Evolutionary conservation across 1,284 basidiomycete genomes (phyloP).

Genomic region (Austroboletus niveus): DNA sequence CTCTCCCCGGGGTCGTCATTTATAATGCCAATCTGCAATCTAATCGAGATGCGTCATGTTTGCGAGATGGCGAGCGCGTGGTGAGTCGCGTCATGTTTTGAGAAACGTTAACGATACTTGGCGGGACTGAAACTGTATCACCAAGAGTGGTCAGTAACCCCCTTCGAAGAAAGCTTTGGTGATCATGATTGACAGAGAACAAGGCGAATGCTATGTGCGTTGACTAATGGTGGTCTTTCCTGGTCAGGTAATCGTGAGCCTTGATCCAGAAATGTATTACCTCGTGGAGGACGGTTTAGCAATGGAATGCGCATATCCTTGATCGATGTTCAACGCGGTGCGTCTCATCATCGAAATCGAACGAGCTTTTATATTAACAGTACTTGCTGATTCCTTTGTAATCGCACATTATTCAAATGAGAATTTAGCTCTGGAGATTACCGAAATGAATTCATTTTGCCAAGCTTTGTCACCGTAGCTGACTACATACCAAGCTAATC

Average conservation of each 20-base stretch:
- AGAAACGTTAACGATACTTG: background rate
- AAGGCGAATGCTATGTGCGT: background rate
- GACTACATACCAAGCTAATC: constrained; percentile 5
- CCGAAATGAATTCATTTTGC: constrained; percentile 28
- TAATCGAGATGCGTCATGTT: constrained; percentile 19
- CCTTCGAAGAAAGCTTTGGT: constrained; percentile 1
- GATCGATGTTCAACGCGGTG: background rate
- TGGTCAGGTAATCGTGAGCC: background rate
- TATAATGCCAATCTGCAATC: constrained; percentile 16
- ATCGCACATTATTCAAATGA: background rate
- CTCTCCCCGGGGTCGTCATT: background rate
- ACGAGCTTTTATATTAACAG: background rate
- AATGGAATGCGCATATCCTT: background rate
- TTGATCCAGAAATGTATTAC: background rate
- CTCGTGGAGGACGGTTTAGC: background rate
- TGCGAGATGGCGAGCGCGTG: constrained; percentile 10
- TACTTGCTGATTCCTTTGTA: constrained; percentile 1
- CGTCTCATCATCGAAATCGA: background rate
- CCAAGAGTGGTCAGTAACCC: background rate
- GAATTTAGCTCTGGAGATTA: constrained; percentile 15
- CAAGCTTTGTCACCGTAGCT: constrained; percentile 1
- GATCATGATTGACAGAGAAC: background rate
- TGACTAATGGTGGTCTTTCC: constrained; percentile 7
- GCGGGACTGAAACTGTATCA: background rate
- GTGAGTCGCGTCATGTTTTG: background rate